Percentiles rank a stretch among this genome's conserved stretches.
Evolutionary conservation across 1,139 yeast genomes (phyloP).

Genomic region (Pichia sp.): DNA sequence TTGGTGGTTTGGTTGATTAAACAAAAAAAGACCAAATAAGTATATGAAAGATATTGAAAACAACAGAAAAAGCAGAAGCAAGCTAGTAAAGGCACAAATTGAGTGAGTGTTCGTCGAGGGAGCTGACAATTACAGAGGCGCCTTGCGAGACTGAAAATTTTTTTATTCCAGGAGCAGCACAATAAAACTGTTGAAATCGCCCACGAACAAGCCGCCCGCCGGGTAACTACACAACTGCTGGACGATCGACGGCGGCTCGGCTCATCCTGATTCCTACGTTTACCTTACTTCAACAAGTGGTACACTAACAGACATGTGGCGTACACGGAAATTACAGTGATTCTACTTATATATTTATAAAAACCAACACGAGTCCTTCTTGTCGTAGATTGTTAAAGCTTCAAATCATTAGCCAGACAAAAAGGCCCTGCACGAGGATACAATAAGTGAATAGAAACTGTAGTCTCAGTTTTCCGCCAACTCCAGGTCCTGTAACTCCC

Average conservation of each 20-base stretch:
- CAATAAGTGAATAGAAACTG: conserved; percentile 84
- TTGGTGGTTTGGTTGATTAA: conserved; percentile 8
- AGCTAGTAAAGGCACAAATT: not conserved
- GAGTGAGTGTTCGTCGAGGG: conserved; percentile 1
- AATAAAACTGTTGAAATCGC: not conserved
- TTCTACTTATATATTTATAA: too few species aligned
- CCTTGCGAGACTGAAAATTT: not conserved
- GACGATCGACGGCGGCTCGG: not conserved
- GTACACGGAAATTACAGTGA: too few species aligned
- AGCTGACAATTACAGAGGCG: not conserved
- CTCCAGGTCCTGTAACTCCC: conserved; percentile 34
- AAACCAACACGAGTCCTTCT: too few species aligned
- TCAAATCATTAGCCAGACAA: conserved; percentile 28
- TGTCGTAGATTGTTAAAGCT: not conserved
- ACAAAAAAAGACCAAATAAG: not conserved
- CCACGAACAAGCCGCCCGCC: not conserved
- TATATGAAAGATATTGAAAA: not conserved
- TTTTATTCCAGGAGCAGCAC: not conserved
- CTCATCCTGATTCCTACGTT: too few species aligned
- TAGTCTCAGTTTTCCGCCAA: conserved; percentile 55
- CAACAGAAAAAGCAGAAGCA: not conserved
- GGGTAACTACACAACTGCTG: not conserved
- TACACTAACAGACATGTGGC: too few species aligned
- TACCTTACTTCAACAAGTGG: too few species aligned
- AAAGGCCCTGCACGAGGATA: conserved; percentile 64